phyloP scores from a whole-genome alignment of 2,329 filamentous ascomycete species.

The Epicoccum sorghinum region DNA sequence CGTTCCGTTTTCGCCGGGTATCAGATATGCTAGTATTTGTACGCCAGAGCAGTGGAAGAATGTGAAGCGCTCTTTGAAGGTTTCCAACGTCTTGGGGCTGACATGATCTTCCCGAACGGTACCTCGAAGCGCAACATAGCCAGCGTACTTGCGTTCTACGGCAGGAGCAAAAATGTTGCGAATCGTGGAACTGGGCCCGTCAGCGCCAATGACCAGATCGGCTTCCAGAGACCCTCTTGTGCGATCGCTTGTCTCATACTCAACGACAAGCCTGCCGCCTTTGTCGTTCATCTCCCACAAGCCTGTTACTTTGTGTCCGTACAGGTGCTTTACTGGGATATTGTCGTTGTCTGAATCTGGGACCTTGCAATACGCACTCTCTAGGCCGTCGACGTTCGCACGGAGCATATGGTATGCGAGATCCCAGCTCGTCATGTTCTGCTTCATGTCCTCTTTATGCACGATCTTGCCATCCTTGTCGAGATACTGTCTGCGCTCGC shows the following conservation, averaged over 20 bases:
- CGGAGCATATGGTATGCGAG: constrained; percentile 41
- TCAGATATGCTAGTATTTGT: constrained; percentile 52
- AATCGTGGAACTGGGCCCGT: constrained; percentile 41
- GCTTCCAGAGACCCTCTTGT: constrained; percentile 26
- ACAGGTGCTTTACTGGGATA: constrained; percentile 27
- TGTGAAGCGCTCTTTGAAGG: constrained; percentile 49
- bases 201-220: constrained; percentile 39
- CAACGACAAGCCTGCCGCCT: constrained; percentile 24
- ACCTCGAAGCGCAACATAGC: constrained; percentile 42
- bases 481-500: constrained; percentile 35
- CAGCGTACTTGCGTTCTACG: constrained; percentile 37
- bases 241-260: constrained; percentile 25
- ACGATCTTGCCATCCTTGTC: constrained; percentile 36
- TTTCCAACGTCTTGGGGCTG: constrained; percentile 23
- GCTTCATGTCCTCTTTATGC: constrained; percentile 36
- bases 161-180: constrained; percentile 27
- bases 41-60: constrained; percentile 49
- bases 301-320: constrained; percentile 33
- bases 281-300: constrained; percentile 26
- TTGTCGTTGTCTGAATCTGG: constrained; percentile 21
- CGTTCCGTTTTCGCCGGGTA: constrained; percentile 52
- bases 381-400: constrained; percentile 39
- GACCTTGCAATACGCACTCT: constrained; percentile 34
- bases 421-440: constrained; percentile 47
- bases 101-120: constrained; percentile 36